Evolutionary conservation across 768 basidiomycete species (phyloP).

Genomic region (Boletus tomentosulus): DNA sequence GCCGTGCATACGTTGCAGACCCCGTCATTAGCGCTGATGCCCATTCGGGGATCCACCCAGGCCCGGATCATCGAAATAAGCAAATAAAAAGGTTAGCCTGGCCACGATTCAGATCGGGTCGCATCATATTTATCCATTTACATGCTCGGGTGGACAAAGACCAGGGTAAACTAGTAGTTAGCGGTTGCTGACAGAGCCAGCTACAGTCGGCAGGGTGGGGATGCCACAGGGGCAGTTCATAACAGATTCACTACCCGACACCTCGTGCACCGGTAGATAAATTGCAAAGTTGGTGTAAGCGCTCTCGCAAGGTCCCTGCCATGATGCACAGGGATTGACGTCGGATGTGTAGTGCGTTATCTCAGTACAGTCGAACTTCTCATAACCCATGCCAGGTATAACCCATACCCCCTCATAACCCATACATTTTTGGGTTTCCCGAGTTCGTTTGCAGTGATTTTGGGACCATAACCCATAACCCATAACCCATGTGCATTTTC

Average conservation of each 20-base stretch:
- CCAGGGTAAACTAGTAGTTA: background rate
- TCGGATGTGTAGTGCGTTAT: background rate
- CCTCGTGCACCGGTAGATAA: background rate
- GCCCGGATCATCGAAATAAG: background rate
- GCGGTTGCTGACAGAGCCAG: background rate
- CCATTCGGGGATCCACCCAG: background rate
- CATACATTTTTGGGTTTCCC: too few species aligned
- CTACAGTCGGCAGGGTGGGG: background rate
- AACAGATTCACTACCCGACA: background rate
- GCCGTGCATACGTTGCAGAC: background rate
- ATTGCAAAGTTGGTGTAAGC: background rate
- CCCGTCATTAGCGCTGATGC: too few species aligned
- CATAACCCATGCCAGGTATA: too few species aligned
- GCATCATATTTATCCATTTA: background rate
- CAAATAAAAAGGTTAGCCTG: background rate
- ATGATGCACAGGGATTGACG: background rate
- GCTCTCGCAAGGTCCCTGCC: background rate
- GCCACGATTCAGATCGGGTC: background rate
- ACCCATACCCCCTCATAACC: too few species aligned
- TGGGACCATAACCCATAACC: too few species aligned
- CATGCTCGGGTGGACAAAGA: too few species aligned
- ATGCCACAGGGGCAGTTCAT: background rate
- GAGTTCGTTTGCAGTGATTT: too few species aligned
- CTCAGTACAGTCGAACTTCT: too few species aligned
- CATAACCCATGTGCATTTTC: too few species aligned